A percentile compares a stretch with the other conserved stretches of the same genome.
Evolutionary conservation across 108 stramenopile species (phyloP).

Genomic region (Conticribra weissflogii): DNA sequence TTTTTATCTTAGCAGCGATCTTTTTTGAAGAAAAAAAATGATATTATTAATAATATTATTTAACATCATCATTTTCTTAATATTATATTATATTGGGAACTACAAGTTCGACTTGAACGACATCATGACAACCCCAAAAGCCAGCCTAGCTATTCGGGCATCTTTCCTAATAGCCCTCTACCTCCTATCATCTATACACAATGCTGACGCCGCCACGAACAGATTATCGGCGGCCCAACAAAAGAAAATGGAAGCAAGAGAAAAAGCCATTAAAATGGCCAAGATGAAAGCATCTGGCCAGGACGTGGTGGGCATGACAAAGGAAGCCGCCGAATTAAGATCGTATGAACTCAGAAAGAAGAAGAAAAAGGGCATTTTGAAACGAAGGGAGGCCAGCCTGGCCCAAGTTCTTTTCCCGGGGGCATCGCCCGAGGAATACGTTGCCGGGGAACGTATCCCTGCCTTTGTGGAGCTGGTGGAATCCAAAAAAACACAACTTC

Average conservation of each 20-base stretch:
- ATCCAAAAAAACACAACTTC: conserved; percentile 87
- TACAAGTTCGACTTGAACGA: too few relatives aligned
- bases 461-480: conserved; percentile 81
- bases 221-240: not conserved
- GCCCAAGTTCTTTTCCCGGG: conserved; percentile 83
- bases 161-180: not conserved
- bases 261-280: conserved; percentile 35
- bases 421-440: conserved; percentile 73
- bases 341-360: conserved; percentile 46
- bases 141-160: too few relatives aligned
- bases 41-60: too few relatives aligned
- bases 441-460: conserved; percentile 51
- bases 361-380: conserved; percentile 71
- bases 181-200: not conserved
- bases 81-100: too few relatives aligned
- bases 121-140: too few relatives aligned
- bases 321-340: conserved; percentile 49
- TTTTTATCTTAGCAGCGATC: too few relatives aligned
- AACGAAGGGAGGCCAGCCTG: conserved; percentile 60
- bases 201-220: not conserved
- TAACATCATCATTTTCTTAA: too few relatives aligned
- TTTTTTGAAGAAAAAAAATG: too few relatives aligned
- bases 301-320: conserved; percentile 46
- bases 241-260: conserved; percentile 23
- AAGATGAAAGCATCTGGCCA: conserved; percentile 47